Evolutionary conservation across 164 flowering plant species (phyloP).

Genomic region (Stephania yunnanensis): DNA sequence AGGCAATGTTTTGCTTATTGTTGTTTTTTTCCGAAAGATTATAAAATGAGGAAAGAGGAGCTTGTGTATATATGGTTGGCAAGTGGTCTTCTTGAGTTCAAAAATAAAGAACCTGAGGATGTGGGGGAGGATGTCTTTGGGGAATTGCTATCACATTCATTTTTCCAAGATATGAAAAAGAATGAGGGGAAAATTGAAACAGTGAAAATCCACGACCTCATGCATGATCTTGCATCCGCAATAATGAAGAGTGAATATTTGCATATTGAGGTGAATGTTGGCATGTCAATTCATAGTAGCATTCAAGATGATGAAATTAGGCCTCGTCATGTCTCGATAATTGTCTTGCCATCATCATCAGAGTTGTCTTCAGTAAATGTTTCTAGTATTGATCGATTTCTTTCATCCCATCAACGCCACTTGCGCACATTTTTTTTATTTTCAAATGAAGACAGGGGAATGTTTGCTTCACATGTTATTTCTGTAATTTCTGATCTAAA

Average conservation of each 20-base stretch:
- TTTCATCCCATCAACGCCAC: too few species aligned
- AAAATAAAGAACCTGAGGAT: slow-evolving; percentile 1
- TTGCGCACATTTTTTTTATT: too few species aligned
- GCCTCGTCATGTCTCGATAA: background rate
- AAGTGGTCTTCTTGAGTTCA: slow-evolving; percentile 10
- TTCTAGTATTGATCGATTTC: too few species aligned
- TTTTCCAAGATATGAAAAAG: slow-evolving; percentile 4
- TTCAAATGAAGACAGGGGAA: too few species aligned
- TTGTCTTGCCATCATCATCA: too few species aligned
- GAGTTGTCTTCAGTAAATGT: too few species aligned
- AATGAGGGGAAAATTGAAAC: background rate
- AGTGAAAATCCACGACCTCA: slow-evolving; percentile 9
- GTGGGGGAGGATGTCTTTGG: background rate
- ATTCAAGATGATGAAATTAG: background rate
- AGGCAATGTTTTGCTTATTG: slow-evolving; percentile 16
- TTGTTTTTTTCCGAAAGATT: slow-evolving; percentile 20
- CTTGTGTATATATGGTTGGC: slow-evolving; percentile 20
- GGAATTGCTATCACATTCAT: background rate
- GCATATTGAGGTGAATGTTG: background rate
- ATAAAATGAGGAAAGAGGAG: slow-evolving; percentile 6
- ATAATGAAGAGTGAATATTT: slow-evolving; percentile 1
- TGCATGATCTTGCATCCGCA: slow-evolving; percentile 12
- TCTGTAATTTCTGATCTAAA: too few species aligned
- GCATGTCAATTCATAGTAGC: background rate
- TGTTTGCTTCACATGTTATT: too few species aligned